These are phyloP conservation scores for Penicillium fimorum DNA, from an alignment of 495 filamentous ascomycete genomes.

Conservation along the genomic window DNA sequence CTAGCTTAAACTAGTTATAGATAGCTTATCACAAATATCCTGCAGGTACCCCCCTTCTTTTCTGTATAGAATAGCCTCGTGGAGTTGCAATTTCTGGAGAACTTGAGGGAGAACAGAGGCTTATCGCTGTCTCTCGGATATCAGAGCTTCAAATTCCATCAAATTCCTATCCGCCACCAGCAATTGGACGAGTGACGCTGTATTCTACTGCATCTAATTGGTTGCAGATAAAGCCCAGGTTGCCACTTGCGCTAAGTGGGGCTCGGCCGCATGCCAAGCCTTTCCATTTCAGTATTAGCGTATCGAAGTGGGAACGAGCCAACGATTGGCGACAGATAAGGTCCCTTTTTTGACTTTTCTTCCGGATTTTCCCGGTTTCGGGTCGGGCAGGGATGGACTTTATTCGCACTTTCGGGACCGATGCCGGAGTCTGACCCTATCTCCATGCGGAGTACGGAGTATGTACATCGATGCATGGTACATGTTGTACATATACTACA, in stretches of 20 bases:
- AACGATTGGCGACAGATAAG: constrained; percentile 15
- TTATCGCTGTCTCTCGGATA: not conserved
- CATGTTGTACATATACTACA: no score
- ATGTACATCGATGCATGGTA: no score
- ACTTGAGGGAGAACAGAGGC: not conserved
- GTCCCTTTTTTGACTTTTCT: not conserved
- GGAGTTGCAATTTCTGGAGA: not conserved
- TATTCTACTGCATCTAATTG: constrained; percentile 1
- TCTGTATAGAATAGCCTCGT: not conserved
- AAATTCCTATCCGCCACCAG: constrained; percentile 3
- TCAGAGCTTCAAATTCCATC: not conserved
- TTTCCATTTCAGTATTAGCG: not conserved
- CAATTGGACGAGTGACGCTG: constrained; percentile 14
- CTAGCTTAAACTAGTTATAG: not conserved
- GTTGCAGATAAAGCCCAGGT: constrained; percentile 16
- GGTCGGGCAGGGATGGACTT: not conserved
- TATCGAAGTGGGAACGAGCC: not conserved
- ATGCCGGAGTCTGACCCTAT: not conserved
- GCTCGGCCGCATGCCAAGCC: constrained; percentile 8
- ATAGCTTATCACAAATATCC: not conserved
- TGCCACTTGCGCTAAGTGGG: constrained; percentile 11
- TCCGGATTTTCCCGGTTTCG: constrained; percentile 2
- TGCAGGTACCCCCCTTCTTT: not conserved
- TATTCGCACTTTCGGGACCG: not conserved
- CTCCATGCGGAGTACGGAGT: no score